These are phyloP conservation scores for Gastrolobium bilobum DNA, from an alignment of 306 rosid species.

Conservation along the genomic window DNA sequence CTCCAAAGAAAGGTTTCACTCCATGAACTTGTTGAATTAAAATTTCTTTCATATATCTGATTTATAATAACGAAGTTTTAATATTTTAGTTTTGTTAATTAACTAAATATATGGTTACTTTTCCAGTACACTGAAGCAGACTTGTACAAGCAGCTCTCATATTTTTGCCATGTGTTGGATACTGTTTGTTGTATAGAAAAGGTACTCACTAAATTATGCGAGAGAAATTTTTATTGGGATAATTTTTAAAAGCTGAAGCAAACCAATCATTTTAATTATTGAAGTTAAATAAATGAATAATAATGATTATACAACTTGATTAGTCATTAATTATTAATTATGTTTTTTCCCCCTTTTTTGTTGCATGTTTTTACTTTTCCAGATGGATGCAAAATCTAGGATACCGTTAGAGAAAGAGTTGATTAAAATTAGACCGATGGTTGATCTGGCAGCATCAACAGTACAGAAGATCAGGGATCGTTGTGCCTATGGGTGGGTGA, in stretches of 20 bases:
- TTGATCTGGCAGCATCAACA: conserved; percentile 71
- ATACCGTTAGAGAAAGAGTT: conserved; percentile 72
- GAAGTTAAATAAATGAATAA: conserved; percentile 32
- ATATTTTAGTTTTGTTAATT: conserved; percentile 17
- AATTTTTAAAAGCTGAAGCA: conserved; percentile 26
- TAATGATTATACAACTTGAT: conserved; percentile 31
- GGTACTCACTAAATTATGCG: conserved; percentile 55
- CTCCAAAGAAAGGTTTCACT: conserved; percentile 78
- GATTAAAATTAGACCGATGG: conserved; percentile 66
- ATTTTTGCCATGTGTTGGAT: conserved; percentile 81
- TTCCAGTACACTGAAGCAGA: conserved; percentile 86
- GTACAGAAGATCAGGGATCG: conserved; percentile 78
- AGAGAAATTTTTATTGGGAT: background rate
- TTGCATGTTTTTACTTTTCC: conserved; percentile 9
- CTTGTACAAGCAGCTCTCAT: conserved; percentile 86
- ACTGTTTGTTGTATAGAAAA: conserved; percentile 73
- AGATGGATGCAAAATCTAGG: conserved; percentile 73
- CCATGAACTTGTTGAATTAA: conserved; percentile 18
- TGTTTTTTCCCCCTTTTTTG: background rate
- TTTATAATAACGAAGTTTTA: background rate
- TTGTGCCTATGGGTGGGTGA: conserved; percentile 88
- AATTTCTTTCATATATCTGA: conserved; percentile 18
- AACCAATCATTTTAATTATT: conserved; percentile 3
- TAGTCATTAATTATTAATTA: background rate
- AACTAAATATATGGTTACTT: conserved; percentile 25